These are phyloP conservation scores for Xylariaceae sp. DNA, from an alignment of 2,329 filamentous ascomycete species.

Conservation along the genomic window DNA sequence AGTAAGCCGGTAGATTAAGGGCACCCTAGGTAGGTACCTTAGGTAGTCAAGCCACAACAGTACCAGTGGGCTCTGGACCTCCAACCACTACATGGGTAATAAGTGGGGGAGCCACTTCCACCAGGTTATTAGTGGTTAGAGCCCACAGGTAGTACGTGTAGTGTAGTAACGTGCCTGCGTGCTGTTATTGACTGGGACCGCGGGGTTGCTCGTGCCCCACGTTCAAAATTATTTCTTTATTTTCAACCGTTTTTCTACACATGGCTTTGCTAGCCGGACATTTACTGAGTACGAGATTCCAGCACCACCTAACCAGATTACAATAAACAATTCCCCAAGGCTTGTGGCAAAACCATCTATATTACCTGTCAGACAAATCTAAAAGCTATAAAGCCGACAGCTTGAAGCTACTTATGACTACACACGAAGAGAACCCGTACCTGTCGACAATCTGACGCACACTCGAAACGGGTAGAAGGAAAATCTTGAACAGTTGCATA, in stretches of 20 bases:
- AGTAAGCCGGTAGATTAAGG: no score
- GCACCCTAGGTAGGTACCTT: no score
- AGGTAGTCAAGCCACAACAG: no score
- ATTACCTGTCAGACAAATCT: not conserved
- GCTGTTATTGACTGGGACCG: no score
- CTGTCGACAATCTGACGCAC: not conserved
- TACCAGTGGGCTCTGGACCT: no score
- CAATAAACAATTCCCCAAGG: not conserved
- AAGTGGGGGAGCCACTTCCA: no score
- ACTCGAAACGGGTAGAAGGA: not conserved
- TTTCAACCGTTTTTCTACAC: not conserved
- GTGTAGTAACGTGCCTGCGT: no score
- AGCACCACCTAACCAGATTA: no score
- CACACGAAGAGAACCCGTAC: not conserved
- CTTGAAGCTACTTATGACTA: not conserved
- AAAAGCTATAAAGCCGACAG: not conserved
- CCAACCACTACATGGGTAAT: no score
- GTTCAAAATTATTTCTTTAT: not conserved
- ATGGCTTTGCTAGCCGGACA: not conserved
- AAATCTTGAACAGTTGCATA: not conserved
- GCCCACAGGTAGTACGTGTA: no score
- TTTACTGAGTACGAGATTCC: not conserved
- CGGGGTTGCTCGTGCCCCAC: not conserved
- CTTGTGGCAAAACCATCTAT: not conserved
- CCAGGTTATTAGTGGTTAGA: no score